Evolutionary conservation across 345 rosid species (phyloP), one percentile per base, ranked within the genome.

Genomic region (Melastoma malabathricum): DNA sequence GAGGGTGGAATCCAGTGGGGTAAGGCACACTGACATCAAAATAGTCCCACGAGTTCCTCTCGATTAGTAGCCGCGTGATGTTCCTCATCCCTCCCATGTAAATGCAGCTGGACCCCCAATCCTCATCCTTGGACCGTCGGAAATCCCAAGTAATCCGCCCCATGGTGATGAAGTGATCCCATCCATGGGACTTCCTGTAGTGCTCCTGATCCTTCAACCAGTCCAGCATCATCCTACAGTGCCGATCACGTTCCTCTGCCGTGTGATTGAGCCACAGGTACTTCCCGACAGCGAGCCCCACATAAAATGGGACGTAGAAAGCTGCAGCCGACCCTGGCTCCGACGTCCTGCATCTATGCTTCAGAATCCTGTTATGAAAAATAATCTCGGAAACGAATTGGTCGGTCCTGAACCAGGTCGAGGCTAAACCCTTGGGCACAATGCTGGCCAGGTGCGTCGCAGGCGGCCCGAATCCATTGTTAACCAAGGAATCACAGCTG

Each of bases 81-180:
- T 88, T 92, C 23, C 95, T 74, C 89, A 88, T 81, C 18, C 86
- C 94, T 4, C 79, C 79, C 62, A 58, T 48, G 78, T 88, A 71
- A 52, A 92, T 66, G 56, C 95, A 92, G 70, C 84, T 69, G 19
- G 97, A 92, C 12, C 99, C 99, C 99, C 99, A 93, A 50, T 83
- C 99, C 0, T 76, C 50, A 54, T 73, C 77, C 7, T 63, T 78
- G 14, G 95, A 67, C 54, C 97, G 74, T 1, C 99, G 79, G 58
- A 93, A 93, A 71, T 93, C 99, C 99, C 97, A 93, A 13, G 97
- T 76, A 75, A 93, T 88, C 25, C 99, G 84, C 0, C 97, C 99
- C 97, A 88, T 83, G 5, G 89, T 75, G 31, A 88, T 52, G 61
- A 88, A 93, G 55, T 93, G 99, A 81, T 93, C 77, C 99, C 99